These are phyloP conservation scores for Lichtheimia corymbifera DNA, from an alignment of 371 early-diverging fungal genomes.

Conservation along the genomic window DNA sequence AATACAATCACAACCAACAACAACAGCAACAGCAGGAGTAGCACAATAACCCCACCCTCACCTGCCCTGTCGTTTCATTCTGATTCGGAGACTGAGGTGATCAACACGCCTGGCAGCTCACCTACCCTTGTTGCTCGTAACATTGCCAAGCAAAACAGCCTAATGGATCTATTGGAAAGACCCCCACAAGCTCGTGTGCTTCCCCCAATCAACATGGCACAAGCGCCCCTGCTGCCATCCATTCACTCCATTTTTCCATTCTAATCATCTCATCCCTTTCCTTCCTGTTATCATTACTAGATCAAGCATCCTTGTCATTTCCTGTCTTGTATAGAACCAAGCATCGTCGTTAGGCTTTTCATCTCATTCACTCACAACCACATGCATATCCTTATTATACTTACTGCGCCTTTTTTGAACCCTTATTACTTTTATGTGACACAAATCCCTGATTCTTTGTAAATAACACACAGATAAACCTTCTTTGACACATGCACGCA, in stretches of 20 bases:
- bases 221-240: slow-evolving; percentile 21
- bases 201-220: slow-evolving; percentile 36
- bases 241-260: slow-evolving; percentile 35
- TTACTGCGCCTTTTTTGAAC: no score
- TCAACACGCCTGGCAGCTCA: slow-evolving; percentile 44
- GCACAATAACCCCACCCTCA: slow-evolving; percentile 34
- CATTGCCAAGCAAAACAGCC: slow-evolving; percentile 17
- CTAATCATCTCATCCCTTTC: slow-evolving; percentile 11
- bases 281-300: not conserved
- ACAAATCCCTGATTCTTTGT: not conserved
- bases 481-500: no score
- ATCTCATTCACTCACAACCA: slow-evolving; percentile 3
- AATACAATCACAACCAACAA: not conserved
- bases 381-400: slow-evolving; percentile 1
- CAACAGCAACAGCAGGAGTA: not conserved
- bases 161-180: slow-evolving; percentile 41
- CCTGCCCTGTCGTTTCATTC: slow-evolving; percentile 47
- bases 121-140: slow-evolving; percentile 33
- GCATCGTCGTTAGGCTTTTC: not conserved
- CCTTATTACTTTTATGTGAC: not conserved
- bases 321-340: not conserved
- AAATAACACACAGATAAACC: slow-evolving; percentile 4
- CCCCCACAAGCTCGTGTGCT: slow-evolving; percentile 53
- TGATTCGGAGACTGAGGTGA: slow-evolving; percentile 39
- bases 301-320: not conserved